Base-by-base conservation (phyloP, 495 filamentous ascomycete genomes). In the Bacidia rubella region DNA sequence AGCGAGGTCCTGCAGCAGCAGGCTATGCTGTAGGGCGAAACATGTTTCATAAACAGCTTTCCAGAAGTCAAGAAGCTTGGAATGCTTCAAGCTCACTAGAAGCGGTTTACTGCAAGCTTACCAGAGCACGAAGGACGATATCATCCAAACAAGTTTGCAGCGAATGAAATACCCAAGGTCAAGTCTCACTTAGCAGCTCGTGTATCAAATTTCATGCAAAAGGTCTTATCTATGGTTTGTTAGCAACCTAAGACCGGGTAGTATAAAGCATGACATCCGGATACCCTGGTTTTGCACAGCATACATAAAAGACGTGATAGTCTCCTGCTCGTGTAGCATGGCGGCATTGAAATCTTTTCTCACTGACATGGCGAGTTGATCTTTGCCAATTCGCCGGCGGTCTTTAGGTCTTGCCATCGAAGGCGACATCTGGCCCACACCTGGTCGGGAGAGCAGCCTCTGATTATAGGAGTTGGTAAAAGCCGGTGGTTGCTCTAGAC, bases 271-370 rank as follows among this genome's bases (percentile, higher is more conserved):
- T 5, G 29, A 15, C 15, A 15, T 17, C 29, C 22, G 57, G 65
- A 56, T 63, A 81, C 79, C 77, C 62, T 80, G 70, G 56, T 71
- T 73, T 53, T 76, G 73, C 27, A 85, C 77, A 54, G 80, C 83
- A 66, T 90, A 87, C 35, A 87, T 61, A 57, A 89, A 80, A 51
- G 83, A 82, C 20, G 85, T 80, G 27, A 89, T 80, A 35, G 85
- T 78, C 53, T 90, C 86, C 53, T 75, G 83, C 63, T 90, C 86
- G 46, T 76, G 77, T 11, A 87, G 76, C 17, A 80, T 83, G 48
- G 81, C 69, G 19, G 76, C 78, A 61, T 89, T 88, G 69, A 90
- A 89, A 64, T 90, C 81, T 70, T 87, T 88, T 54, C 85, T 68
- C 20, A 87, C 84, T 11, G 77, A 70, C 51, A 77, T 72, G 2